These are phyloP conservation scores for Candida pini DNA, from an alignment of 805 yeast species.

Conservation along the genomic window DNA sequence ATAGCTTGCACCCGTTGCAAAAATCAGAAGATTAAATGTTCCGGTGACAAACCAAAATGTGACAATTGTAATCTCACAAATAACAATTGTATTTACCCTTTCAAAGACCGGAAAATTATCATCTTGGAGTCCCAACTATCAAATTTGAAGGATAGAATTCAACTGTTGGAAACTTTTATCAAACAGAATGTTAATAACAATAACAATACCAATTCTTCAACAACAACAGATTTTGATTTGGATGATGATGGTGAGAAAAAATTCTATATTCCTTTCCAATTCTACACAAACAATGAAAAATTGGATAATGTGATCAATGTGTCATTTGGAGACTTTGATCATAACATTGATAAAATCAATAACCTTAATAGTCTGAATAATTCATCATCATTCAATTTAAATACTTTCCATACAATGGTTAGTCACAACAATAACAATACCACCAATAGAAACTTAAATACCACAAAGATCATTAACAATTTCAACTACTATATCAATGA, in stretches of 20 bases:
- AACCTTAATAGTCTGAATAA: constrained; percentile 1
- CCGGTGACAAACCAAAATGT: constrained; percentile 33
- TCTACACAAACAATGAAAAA: constrained; percentile 16
- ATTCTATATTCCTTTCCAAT: constrained; percentile 15
- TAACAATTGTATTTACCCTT: constrained; percentile 22
- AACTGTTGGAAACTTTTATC: constrained; percentile 17
- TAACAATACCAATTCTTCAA: background rate
- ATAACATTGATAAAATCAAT: constrained; percentile 10
- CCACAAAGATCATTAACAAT: constrained; percentile 4
- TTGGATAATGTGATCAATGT: constrained; percentile 22
- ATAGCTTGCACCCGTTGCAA: constrained; percentile 47
- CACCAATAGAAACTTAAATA: constrained; percentile 1
- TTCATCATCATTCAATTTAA: background rate
- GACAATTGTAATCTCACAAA: constrained; percentile 20
- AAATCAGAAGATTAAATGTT: constrained; percentile 45
- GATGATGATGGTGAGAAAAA: constrained; percentile 9
- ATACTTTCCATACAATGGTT: no score
- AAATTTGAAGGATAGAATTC: constrained; percentile 20
- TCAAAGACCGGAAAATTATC: constrained; percentile 26
- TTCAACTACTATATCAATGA: constrained; percentile 15
- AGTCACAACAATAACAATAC: background rate
- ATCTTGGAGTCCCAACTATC: constrained; percentile 24
- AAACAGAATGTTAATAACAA: background rate
- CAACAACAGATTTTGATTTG: constrained; percentile 1
- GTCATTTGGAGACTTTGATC: constrained; percentile 24